Evolutionary conservation across 768 basidiomycete species (phyloP), one percentile per base, ranked within the genome.

Genomic region (Russula dissimulans): DNA sequence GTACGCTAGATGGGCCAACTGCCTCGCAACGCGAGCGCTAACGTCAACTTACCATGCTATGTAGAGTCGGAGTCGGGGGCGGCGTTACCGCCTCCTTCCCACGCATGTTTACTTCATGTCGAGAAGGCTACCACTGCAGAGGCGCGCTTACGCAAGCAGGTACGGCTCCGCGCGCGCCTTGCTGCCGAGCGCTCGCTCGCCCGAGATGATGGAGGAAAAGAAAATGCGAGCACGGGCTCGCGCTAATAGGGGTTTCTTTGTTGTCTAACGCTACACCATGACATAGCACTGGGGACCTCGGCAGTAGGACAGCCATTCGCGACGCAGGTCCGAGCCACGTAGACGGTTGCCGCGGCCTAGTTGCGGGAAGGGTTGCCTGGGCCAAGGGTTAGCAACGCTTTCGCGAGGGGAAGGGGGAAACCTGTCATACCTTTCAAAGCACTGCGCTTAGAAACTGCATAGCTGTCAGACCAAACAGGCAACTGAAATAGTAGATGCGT

Each of bases 81-180:
- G 39, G 12, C 45, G 49, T 43, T 18, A 26, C 58, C 38, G 43
- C 60, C 60, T 57, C 67, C 69, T 51, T 59, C 63, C 60, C 78
- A 78, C 54, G 66, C 71, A 51, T 69, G 67, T 66, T 70, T 82
- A 58, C 70, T 81, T 56, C 67, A 74, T 60, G 69, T 72, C 62
- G 81, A 80, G 71, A 79, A 76, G 69, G 62, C 63, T 45, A 66
- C 66, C 32, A 70, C 72, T 17, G 63, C 61, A 58, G 60, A 59
- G 45, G 58, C 43, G 46, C 43, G 57, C 54, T 61, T 57, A 61
- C 65, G 66, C 15, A 36, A 50, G 4, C 56, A 64, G 61, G 67
- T 60, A 60, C 63, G 60, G 4, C 60, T 58, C 44, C 59, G 48
- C 36, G 41, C 55, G 43, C 53, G 61, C 31, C 51, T 62, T 11